Evolutionary conservation across 2,329 filamentous ascomycete species (phyloP).

Genomic region (Decorospora gaudefroyi): DNA sequence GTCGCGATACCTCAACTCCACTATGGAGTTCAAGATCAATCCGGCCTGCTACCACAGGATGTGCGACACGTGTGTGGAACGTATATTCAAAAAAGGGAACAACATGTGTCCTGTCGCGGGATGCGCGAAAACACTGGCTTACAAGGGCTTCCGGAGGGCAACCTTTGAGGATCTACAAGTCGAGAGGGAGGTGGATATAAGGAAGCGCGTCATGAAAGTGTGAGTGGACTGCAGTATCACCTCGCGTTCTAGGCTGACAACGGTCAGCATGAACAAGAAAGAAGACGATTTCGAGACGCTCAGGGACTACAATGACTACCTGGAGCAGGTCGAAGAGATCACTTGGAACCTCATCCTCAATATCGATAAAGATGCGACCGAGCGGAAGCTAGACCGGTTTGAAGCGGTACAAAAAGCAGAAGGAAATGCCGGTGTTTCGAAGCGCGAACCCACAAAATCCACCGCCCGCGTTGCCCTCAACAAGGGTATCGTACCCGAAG

Average conservation of each 20-base stretch:
- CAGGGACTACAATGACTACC: constrained; percentile 86
- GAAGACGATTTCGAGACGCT: constrained; percentile 91
- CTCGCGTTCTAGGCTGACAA: constrained; percentile 9
- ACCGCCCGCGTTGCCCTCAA: constrained; percentile 53
- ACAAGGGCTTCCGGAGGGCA: constrained; percentile 80
- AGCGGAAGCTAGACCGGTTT: constrained; percentile 67
- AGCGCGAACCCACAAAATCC: constrained; percentile 33
- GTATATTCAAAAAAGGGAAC: constrained; percentile 89
- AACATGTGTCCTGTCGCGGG: constrained; percentile 89
- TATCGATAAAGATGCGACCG: constrained; percentile 67
- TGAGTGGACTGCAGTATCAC: constrained; percentile 35
- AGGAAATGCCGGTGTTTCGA: constrained; percentile 52
- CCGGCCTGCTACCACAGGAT: constrained; percentile 99
- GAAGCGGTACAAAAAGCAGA: constrained; percentile 69
- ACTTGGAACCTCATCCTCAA: constrained; percentile 85
- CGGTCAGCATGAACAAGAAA: constrained; percentile 75
- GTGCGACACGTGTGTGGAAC: constrained; percentile 94
- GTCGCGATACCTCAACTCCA: constrained; percentile 89
- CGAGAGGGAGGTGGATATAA: constrained; percentile 91
- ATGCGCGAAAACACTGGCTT: constrained; percentile 83
- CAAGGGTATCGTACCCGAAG: constrained; percentile 59
- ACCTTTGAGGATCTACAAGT: constrained; percentile 88
- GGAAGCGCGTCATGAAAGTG: constrained; percentile 71
- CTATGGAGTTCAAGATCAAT: constrained; percentile 95
- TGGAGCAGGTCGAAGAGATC: constrained; percentile 88